Evolutionary conservation across 495 filamentous ascomycete species (phyloP).

Genomic region (Penicillium waksmanii): DNA sequence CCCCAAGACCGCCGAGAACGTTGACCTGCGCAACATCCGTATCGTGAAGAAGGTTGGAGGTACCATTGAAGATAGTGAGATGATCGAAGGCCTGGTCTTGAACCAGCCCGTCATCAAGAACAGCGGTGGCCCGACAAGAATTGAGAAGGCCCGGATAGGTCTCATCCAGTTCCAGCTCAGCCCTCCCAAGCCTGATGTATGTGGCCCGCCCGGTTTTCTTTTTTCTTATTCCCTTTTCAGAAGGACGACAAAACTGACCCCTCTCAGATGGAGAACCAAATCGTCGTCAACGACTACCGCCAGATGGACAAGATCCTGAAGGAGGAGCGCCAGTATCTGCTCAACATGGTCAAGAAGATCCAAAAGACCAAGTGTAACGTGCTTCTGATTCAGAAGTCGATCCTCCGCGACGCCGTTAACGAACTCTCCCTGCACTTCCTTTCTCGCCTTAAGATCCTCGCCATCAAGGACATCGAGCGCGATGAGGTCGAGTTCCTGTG

Average conservation of each 20-base stretch:
- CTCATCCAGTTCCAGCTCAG: constrained; percentile 98
- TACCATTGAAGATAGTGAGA: constrained; percentile 97
- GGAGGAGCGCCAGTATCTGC: constrained; percentile 95
- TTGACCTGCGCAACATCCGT: constrained; percentile 92
- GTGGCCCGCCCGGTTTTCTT: constrained; percentile 29
- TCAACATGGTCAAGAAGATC: constrained; percentile 99
- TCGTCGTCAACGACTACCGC: constrained; percentile 97
- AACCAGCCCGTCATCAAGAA: constrained; percentile 93
- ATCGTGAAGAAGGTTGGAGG: constrained; percentile 98
- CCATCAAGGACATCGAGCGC: constrained; percentile 95
- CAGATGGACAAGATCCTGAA: constrained; percentile 99
- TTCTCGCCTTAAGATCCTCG: constrained; percentile 92
- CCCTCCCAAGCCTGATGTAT: constrained; percentile 94
- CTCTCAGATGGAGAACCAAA: constrained; percentile 94
- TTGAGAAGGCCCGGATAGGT: constrained; percentile 97
- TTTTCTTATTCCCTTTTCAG: too few relatives aligned
- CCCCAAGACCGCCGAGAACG: constrained; percentile 91
- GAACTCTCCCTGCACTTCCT: constrained; percentile 97
- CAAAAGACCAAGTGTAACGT: constrained; percentile 99
- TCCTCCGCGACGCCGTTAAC: constrained; percentile 96
- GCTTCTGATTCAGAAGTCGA: constrained; percentile 97
- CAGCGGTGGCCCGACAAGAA: constrained; percentile 85
- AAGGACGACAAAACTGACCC: constrained; percentile 3
- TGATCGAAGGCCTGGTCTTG: constrained; percentile 92
- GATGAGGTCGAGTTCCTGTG: constrained; percentile 99